These are phyloP conservation scores for Ramaria sp. DNA, from an alignment of 768 basidiomycete genomes.

Conservation along the genomic window DNA sequence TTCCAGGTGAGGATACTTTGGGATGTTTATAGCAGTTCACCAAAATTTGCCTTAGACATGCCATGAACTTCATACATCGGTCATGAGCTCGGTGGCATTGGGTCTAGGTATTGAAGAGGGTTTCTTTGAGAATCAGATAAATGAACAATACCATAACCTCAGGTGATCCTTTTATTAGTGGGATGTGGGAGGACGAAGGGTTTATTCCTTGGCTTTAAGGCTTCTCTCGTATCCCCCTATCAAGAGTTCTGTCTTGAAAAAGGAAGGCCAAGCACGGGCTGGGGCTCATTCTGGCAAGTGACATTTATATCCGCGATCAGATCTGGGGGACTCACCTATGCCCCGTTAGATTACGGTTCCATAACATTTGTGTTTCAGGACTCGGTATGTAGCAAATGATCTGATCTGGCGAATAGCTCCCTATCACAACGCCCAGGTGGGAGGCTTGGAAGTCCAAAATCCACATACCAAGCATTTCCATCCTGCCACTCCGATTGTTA, in stretches of 20 bases:
- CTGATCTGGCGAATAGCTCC: background rate
- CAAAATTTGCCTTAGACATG: slow-evolving; percentile 36
- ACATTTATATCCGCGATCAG: background rate
- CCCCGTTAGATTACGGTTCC: slow-evolving; percentile 61
- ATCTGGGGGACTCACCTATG: background rate
- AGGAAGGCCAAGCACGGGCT: slow-evolving; percentile 66
- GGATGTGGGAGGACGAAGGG: background rate
- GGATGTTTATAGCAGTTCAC: background rate
- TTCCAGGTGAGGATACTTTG: slow-evolving; percentile 37
- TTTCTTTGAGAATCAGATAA: slow-evolving; percentile 67
- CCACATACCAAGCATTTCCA: slow-evolving; percentile 64
- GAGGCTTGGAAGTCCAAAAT: slow-evolving; percentile 74
- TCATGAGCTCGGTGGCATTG: slow-evolving; percentile 82
- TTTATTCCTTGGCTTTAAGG: slow-evolving; percentile 18
- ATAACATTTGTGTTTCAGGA: slow-evolving; percentile 77
- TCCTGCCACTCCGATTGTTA: slow-evolving; percentile 66
- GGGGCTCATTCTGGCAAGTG: slow-evolving; percentile 62
- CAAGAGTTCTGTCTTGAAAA: slow-evolving; percentile 39
- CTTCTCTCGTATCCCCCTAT: slow-evolving; percentile 78
- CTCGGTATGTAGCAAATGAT: slow-evolving; percentile 26
- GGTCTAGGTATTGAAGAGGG: slow-evolving; percentile 62
- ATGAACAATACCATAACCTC: slow-evolving; percentile 73
- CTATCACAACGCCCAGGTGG: slow-evolving; percentile 33
- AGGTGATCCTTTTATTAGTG: slow-evolving; percentile 10
- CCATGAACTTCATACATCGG: slow-evolving; percentile 59